A percentile compares a stretch with the other conserved stretches of the same genome.
Evolutionary conservation across 176 grass and related monocot genomes (phyloP).

Genomic region (Themeda triandra): DNA sequence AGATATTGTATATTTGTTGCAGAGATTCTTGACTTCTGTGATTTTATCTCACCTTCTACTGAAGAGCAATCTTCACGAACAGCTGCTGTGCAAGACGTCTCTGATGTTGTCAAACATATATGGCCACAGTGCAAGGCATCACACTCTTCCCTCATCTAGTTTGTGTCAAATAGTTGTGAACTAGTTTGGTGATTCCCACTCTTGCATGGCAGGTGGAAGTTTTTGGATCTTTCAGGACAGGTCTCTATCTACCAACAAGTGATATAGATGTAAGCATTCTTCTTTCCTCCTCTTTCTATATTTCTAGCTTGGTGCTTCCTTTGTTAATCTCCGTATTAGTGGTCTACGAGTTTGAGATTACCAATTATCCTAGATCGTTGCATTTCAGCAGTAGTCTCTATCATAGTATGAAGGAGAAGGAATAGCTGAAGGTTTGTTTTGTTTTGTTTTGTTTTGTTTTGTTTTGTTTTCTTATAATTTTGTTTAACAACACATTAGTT

Average conservation of each 20-base stretch:
- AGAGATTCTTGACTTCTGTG: constrained; percentile 95
- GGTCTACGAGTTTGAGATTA: too few relatives aligned
- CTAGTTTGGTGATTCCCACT: constrained; percentile 24
- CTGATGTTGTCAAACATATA: constrained; percentile 83
- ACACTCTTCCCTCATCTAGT: background rate
- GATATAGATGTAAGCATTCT: constrained; percentile 72
- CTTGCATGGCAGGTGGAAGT: constrained; percentile 73
- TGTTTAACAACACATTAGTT: background rate
- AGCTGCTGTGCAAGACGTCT: constrained; percentile 72
- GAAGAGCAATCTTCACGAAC: constrained; percentile 86
- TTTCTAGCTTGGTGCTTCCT: background rate
- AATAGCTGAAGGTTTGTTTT: background rate
- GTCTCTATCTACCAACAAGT: constrained; percentile 92
- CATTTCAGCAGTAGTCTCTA: too few relatives aligned
- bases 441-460: constrained; percentile 7
- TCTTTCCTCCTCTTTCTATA: constrained; percentile 7
- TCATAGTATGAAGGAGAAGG: background rate
- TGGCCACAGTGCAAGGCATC: constrained; percentile 82
- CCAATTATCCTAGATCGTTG: too few relatives aligned
- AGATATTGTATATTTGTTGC: constrained; percentile 39
- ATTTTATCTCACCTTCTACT: constrained; percentile 78
- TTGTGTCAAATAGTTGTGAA: constrained; percentile 5
- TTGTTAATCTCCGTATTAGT: too few relatives aligned
- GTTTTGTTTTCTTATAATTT: constrained; percentile 8
- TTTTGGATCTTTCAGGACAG: constrained; percentile 97